Evolutionary conservation across 2,329 filamentous ascomycete species (phyloP).

Genomic region (Apiospora arundinis): DNA sequence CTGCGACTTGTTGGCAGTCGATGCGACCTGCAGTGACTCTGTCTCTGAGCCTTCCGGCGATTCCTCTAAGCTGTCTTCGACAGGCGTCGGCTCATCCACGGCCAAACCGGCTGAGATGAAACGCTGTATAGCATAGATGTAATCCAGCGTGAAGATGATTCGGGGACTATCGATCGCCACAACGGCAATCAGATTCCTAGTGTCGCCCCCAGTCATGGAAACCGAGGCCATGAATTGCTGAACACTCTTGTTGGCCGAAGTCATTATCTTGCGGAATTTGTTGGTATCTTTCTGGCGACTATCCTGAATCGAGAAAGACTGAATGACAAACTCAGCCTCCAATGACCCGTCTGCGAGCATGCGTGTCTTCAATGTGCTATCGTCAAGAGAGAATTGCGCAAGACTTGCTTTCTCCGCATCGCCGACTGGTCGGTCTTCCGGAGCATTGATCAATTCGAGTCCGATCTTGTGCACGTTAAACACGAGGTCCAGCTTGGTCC

Average conservation of each 20-base stretch:
- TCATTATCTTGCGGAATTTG: conserved; percentile 98
- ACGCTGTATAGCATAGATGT: conserved; percentile 86
- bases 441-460: conserved; percentile 82
- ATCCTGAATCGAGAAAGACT: conserved; percentile 94
- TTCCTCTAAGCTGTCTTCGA: conserved; percentile 61
- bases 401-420: conserved; percentile 81
- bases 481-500: conserved; percentile 92
- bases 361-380: conserved; percentile 87
- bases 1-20: conserved; percentile 45
- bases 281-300: conserved; percentile 88
- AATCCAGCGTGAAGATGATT: conserved; percentile 94
- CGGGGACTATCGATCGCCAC: conserved; percentile 93
- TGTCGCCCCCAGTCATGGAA: conserved; percentile 85
- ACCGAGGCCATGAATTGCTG: conserved; percentile 99
- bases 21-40: conserved; percentile 60
- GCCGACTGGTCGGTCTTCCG: conserved; percentile 78
- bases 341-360: conserved; percentile 92
- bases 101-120: conserved; percentile 79
- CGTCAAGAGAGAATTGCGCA: conserved; percentile 92
- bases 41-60: conserved; percentile 64
- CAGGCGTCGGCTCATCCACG: conserved; percentile 64
- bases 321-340: conserved; percentile 90
- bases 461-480: conserved; percentile 90
- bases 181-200: conserved; percentile 85
- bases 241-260: conserved; percentile 89